These are phyloP conservation scores for Spongospora subterranea DNA, from an alignment of 208 protist genomes.

Conservation along the genomic window DNA sequence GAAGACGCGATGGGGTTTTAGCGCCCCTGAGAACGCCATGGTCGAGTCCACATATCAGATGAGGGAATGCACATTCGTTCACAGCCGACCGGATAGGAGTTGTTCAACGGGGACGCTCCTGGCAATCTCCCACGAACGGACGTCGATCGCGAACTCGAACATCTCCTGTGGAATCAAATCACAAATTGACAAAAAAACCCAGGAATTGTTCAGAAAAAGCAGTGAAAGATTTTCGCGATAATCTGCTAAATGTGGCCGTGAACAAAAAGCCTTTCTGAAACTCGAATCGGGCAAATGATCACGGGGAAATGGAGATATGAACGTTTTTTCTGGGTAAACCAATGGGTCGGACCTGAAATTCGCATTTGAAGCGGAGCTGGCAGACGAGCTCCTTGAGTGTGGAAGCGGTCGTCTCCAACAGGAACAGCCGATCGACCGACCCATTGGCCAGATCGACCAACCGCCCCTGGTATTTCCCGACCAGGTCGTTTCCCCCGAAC, in stretches of 20 bases:
- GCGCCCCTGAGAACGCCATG: not conserved
- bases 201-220: no score
- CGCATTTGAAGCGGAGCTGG: conserved; percentile 41
- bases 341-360: conserved; percentile 54
- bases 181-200: no score
- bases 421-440: not conserved
- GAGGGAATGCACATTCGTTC: not conserved
- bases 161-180: conserved; percentile 7
- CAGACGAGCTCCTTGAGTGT: not conserved
- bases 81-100: not conserved
- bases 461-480: not conserved
- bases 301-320: not conserved
- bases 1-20: not conserved
- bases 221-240: no score
- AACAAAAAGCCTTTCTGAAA: no score
- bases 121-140: conserved; percentile 8
- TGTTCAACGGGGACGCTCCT: not conserved
- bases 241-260: no score
- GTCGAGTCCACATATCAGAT: no score
- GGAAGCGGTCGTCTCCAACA: not conserved
- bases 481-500: conserved; percentile 15
- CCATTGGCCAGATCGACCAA: conserved; percentile 47
- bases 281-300: no score
- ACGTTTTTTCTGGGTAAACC: not conserved
- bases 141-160: conserved; percentile 40